These are phyloP conservation scores for Fusarium anthophilum DNA, from an alignment of 2,329 filamentous ascomycete genomes.

Conservation along the genomic window DNA sequence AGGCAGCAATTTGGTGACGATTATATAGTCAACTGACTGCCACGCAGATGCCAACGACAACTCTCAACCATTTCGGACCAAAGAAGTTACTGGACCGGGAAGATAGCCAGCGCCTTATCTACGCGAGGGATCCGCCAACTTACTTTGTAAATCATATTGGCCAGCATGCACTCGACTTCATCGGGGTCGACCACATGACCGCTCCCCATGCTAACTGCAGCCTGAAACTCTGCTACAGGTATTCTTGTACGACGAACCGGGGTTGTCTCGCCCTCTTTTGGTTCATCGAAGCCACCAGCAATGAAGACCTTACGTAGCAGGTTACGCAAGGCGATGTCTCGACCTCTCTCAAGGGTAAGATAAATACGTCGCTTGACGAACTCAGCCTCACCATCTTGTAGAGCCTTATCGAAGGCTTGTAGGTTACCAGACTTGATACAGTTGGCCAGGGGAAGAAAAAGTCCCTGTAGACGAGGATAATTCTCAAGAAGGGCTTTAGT, in stretches of 20 bases:
- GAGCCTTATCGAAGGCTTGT: constrained; percentile 81
- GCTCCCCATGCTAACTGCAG: constrained; percentile 80
- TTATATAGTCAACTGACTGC: constrained; percentile 41
- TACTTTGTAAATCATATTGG: constrained; percentile 99
- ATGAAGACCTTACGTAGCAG: constrained; percentile 92
- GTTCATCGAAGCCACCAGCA: constrained; percentile 80
- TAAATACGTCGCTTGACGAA: constrained; percentile 95
- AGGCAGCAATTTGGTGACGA: constrained; percentile 39
- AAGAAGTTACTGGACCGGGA: background rate
- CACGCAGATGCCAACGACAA: constrained; percentile 16
- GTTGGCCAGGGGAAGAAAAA: constrained; percentile 80
- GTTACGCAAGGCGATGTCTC: constrained; percentile 92
- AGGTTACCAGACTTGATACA: constrained; percentile 88
- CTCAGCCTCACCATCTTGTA: constrained; percentile 85
- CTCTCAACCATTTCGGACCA: background rate
- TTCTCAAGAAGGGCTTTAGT: constrained; percentile 74
- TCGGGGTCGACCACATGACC: constrained; percentile 79
- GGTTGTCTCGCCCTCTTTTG: constrained; percentile 72
- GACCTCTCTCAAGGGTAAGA: constrained; percentile 88
- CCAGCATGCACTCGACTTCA: constrained; percentile 93
- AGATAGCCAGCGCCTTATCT: constrained; percentile 15
- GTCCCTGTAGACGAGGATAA: constrained; percentile 77
- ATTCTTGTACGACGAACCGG: constrained; percentile 79
- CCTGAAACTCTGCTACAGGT: constrained; percentile 83
- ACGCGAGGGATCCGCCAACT: constrained; percentile 31